These are phyloP conservation scores for Poa pratensis DNA, from an alignment of 176 grass and related monocot genomes.

Conservation along the genomic window DNA sequence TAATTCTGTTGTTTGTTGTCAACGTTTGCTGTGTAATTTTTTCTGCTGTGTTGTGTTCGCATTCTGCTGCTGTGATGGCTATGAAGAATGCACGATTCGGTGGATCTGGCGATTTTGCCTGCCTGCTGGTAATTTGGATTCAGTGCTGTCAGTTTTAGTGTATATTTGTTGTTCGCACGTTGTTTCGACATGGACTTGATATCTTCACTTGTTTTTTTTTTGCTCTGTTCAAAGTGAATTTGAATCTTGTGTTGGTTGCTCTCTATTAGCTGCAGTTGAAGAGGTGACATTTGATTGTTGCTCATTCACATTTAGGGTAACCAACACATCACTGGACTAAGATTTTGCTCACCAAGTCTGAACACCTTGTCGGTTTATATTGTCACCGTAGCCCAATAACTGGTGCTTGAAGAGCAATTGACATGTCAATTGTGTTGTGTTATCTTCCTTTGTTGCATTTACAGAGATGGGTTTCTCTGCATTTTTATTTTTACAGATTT, in stretches of 20 bases:
- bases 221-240: neutral
- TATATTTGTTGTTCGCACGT: neutral
- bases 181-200: neutral
- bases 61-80: neutral
- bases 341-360: conserved; percentile 68
- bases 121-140: neutral
- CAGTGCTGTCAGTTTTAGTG: neutral
- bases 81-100: neutral
- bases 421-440: neutral
- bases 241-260: neutral
- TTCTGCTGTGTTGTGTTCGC: neutral
- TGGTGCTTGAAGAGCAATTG: neutral
- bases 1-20: neutral
- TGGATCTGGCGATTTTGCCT: neutral
- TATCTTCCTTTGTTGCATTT: neutral
- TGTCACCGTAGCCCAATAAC: neutral
- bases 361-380: neutral
- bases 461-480: neutral
- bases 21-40: neutral
- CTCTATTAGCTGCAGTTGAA: conserved; percentile 38
- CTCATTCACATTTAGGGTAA: conserved; percentile 38
- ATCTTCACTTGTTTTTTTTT: neutral
- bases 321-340: conserved; percentile 48
- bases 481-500: neutral
- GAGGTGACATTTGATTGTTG: conserved; percentile 38